phyloP scores from a whole-genome alignment of 768 basidiomycete species.

The Mrakia gelida region DNA sequence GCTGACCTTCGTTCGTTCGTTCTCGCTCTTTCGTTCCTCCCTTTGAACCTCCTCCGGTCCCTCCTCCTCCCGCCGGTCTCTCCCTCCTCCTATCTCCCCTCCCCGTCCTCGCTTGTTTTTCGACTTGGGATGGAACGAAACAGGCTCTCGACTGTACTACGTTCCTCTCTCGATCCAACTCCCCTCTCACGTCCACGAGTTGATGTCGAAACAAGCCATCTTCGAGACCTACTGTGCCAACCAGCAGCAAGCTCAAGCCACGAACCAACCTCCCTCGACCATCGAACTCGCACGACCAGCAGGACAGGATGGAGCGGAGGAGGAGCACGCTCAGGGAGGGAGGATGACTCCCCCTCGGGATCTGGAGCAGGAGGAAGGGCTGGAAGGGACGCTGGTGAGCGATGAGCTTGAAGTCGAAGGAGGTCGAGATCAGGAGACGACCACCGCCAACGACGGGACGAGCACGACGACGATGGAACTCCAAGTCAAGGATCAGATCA shows the following conservation, averaged over 20 bases:
- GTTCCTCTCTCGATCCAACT: constrained; percentile 60
- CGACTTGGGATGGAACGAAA: constrained; percentile 25
- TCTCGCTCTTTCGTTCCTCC: neutral
- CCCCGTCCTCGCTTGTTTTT: neutral
- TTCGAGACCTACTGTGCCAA: constrained; percentile 43
- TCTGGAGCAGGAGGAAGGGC: constrained; percentile 29
- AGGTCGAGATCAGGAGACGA: neutral
- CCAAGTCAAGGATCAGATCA: constrained; percentile 16
- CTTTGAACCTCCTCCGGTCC: neutral
- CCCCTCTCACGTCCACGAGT: constrained; percentile 56
- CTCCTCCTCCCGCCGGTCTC: neutral
- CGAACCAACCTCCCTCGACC: neutral
- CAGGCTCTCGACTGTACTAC: constrained; percentile 60
- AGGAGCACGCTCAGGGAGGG: neutral
- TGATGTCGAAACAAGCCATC: constrained; percentile 54
- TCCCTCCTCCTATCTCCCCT: neutral
- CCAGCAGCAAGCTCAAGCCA: neutral
- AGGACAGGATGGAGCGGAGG: neutral
- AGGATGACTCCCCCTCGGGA: constrained; percentile 9
- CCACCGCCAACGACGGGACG: neutral
- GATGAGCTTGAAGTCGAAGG: neutral
- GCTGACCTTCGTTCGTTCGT: no score
- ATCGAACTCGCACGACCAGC: constrained; percentile 18
- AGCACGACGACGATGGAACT: neutral
- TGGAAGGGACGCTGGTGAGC: constrained; percentile 27